Base-by-base conservation (phyloP, 345 rosid genomes). In the Dipteronia dyeriana region DNA sequence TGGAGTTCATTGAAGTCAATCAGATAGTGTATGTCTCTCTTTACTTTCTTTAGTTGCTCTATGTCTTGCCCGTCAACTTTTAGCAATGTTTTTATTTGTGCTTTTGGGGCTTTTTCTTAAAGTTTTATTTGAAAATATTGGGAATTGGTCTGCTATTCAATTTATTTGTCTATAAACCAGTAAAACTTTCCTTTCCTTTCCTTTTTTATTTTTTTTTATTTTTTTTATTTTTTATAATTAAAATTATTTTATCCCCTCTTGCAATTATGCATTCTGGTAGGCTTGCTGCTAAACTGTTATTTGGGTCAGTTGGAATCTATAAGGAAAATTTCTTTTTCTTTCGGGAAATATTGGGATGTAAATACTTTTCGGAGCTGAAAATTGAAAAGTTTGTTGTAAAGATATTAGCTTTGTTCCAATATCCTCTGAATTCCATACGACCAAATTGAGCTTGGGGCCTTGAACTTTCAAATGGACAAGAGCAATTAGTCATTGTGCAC, bases 1-100 rank as follows among this genome's bases (percentile, higher is more conserved):
- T 87, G 68, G 99, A 93, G 77, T 83, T 91, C 26, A 96, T 86
- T 76, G 98, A 96, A 88, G 81, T 85, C 69, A 96, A 87, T 64
- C 92, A 82, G 59, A 89, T 96, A 74, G 57, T 45, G 98, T 96
- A 88, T 66, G 88, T 83, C 68, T 63, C 57, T 45, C 65, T 68
- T 68, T 22, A 22, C 3, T 73, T 26, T 23, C 11, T 13, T 9
- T 43, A 31, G n/a, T n/a, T 76, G 22, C 56, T 53, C 5, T 66
- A 22, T 49, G 3, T 16, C 20, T 53, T 74, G 17, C n/a, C 7
- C 43, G 41, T 68, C 68, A 65, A 25, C 53, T 68, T 75, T 72
- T 34, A 51, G 38, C n/a, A 38, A 22, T 54, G 13, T 39, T 63
- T 39, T 13, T n/a, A 26, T 70, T 56, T n/a, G n/a, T n/a, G n/a